A percentile compares a stretch with the other conserved stretches of the same genome.
phyloP scores from a whole-genome alignment of 2,329 filamentous ascomycete species.

The Bipolaris oryzae region DNA sequence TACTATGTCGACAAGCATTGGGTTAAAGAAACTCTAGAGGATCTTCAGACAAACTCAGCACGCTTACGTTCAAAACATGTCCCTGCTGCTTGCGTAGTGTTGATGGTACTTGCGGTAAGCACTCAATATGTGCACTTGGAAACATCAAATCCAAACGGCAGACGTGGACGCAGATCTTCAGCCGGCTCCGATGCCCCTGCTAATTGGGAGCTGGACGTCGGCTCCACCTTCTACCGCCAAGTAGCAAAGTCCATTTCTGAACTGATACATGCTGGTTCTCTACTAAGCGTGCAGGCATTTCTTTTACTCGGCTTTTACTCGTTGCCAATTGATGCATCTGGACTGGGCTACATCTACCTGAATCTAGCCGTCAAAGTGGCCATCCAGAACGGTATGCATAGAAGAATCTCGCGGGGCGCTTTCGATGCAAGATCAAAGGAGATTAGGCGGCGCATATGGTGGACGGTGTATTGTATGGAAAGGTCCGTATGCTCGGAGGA shows the following conservation, averaged over 20 bases:
- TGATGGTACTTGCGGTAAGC: constrained; percentile 53
- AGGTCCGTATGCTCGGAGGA: constrained; percentile 8
- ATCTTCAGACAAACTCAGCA: constrained; percentile 16
- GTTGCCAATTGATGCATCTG: constrained; percentile 62
- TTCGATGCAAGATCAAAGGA: constrained; percentile 14
- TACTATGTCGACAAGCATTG: constrained; percentile 53
- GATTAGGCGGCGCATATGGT: constrained; percentile 22
- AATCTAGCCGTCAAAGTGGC: constrained; percentile 63
- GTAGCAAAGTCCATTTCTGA: constrained; percentile 62
- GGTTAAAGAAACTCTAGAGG: constrained; percentile 49
- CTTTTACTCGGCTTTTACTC: constrained; percentile 63
- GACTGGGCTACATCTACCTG: constrained; percentile 63
- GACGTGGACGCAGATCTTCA: not conserved
- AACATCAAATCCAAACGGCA: constrained; percentile 9
- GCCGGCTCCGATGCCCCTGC: not conserved
- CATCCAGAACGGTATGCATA: constrained; percentile 66
- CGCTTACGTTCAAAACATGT: constrained; percentile 12
- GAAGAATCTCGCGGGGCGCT: constrained; percentile 38
- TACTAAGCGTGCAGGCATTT: constrained; percentile 65
- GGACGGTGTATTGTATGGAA: constrained; percentile 23
- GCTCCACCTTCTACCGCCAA: constrained; percentile 54
- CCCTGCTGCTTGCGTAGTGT: constrained; percentile 43
- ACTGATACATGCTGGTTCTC: constrained; percentile 61
- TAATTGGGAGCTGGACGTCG: constrained; percentile 18
- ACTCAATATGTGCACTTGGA: constrained; percentile 46